These are phyloP conservation scores for Penicillium corylophilum DNA, from an alignment of 2,329 filamentous ascomycete species.

Conservation along the genomic window DNA sequence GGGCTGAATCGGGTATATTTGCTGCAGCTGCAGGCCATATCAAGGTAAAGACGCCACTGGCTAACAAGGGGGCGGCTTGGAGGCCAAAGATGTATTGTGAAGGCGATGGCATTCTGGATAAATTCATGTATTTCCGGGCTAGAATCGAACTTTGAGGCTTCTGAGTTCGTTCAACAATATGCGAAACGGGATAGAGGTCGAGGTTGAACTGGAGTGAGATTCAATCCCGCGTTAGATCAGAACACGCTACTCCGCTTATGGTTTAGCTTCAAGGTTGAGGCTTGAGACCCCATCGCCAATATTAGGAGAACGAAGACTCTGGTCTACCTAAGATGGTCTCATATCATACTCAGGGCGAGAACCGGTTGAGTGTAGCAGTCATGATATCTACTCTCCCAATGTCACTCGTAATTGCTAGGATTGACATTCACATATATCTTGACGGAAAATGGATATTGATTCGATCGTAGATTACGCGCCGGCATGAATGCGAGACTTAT, in stretches of 20 bases:
- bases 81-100: slow-evolving; percentile 15
- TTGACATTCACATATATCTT: too few relatives aligned
- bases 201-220: not conserved
- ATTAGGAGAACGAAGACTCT: too few relatives aligned
- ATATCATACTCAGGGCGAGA: too few relatives aligned
- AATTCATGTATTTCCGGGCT: not conserved
- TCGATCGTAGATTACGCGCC: too few relatives aligned
- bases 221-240: not conserved
- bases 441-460: too few relatives aligned
- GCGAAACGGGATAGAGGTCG: not conserved
- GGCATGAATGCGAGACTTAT: too few relatives aligned
- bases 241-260: not conserved
- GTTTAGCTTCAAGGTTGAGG: not conserved
- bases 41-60: slow-evolving; percentile 14
- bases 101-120: not conserved
- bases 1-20: slow-evolving; percentile 9
- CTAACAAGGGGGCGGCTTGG: slow-evolving; percentile 16
- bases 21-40: slow-evolving; percentile 13
- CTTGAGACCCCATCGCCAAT: not conserved
- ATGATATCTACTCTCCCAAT: too few relatives aligned
- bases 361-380: too few relatives aligned
- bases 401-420: too few relatives aligned
- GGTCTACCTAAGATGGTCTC: too few relatives aligned
- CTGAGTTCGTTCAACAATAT: not conserved
- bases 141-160: not conserved